A percentile compares a stretch with the other conserved stretches of the same genome.
Conservation (phyloP, 176 grass and related monocot species). For the Oryza glaberrima region DNA sequence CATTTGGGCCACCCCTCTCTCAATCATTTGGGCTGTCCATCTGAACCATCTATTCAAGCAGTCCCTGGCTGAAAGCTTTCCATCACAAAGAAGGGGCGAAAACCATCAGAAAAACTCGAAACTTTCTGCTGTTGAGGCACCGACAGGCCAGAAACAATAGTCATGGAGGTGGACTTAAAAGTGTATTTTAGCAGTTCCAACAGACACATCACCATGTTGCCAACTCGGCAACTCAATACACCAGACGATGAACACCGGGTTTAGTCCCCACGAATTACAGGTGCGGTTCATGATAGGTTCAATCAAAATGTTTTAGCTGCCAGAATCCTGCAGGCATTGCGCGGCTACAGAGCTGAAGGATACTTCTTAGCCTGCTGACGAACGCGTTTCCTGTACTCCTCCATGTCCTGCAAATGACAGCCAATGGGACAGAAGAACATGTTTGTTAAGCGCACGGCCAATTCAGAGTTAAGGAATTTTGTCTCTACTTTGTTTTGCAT, state of each 20-base stretch:
- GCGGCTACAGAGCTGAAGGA: constrained; percentile 52
- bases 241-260: not conserved
- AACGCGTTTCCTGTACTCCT: constrained; percentile 59
- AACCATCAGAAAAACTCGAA: not conserved
- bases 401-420: constrained; percentile 53
- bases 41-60: not conserved
- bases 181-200: constrained; percentile 17
- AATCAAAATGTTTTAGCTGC: not conserved
- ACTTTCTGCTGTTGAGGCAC: not conserved
- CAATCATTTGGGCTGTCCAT: constrained; percentile 10
- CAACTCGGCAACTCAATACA: not conserved
- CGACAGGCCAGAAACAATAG: not conserved
- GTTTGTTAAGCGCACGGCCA: not conserved
- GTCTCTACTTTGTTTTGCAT: not conserved
- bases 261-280: not conserved
- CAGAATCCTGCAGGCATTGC: not conserved
- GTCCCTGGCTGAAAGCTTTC: not conserved
- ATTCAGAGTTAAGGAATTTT: not conserved
- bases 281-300: not conserved
- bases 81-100: not conserved
- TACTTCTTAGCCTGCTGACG: constrained; percentile 70
- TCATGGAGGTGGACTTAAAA: not conserved
- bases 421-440: constrained; percentile 15
- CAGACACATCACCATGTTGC: not conserved
- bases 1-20: not conserved